These are phyloP conservation scores for Candida jianshihensis DNA, from an alignment of 805 yeast genomes.

Conservation along the genomic window DNA sequence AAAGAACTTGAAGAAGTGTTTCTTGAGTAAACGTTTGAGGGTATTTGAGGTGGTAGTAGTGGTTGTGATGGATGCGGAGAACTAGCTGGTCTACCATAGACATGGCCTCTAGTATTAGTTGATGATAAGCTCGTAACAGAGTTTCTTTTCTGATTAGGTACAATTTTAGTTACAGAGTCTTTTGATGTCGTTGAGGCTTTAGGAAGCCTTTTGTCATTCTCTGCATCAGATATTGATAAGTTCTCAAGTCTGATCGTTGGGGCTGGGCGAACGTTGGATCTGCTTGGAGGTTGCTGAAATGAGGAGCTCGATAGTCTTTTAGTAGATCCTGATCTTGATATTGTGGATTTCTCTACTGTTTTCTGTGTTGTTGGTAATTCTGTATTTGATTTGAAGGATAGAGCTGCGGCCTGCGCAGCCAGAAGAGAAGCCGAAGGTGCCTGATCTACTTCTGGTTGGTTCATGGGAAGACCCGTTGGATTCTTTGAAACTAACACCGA, in stretches of 20 bases:
- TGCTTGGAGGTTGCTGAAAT: too few relatives aligned
- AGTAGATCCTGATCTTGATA: too few relatives aligned
- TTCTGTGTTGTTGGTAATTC: neutral
- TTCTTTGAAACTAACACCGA: slow-evolving; percentile 16
- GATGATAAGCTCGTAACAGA: too few relatives aligned
- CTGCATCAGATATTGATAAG: neutral
- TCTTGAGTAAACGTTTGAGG: slow-evolving; percentile 1
- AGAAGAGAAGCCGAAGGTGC: slow-evolving; percentile 12
- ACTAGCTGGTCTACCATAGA: too few relatives aligned
- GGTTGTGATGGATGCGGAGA: too few relatives aligned
- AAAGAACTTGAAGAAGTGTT: slow-evolving; percentile 9
- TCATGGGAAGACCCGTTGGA: slow-evolving; percentile 18
- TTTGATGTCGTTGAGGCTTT: too few relatives aligned
- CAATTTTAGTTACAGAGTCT: too few relatives aligned
- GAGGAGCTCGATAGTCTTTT: too few relatives aligned
- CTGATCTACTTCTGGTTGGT: too few relatives aligned
- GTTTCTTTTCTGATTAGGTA: too few relatives aligned
- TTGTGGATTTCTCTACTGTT: too few relatives aligned
- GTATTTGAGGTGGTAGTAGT: slow-evolving; percentile 1
- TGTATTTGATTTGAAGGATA: slow-evolving; percentile 1
- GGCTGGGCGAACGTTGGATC: neutral
- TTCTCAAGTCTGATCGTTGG: neutral
- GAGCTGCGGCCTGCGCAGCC: slow-evolving; percentile 22
- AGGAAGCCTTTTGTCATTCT: neutral
- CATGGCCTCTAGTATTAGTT: neutral